A percentile compares a stretch with the other conserved stretches of the same genome.
phyloP scores from a whole-genome alignment of 2,329 filamentous ascomycete genomes.

The Diaporthe velutina region DNA sequence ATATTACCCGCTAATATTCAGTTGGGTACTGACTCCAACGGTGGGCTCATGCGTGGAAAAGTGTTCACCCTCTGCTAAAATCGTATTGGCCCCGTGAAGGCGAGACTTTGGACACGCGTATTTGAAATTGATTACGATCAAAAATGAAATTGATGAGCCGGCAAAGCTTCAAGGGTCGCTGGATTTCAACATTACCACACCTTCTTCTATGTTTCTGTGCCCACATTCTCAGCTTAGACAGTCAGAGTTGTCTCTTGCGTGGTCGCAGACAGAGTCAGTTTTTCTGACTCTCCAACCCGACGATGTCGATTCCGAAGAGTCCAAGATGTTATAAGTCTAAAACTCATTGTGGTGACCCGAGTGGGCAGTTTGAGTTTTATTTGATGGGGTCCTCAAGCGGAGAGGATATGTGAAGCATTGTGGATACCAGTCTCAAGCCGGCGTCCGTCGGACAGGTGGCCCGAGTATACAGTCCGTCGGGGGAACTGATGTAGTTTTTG shows the following conservation, averaged over 20 bases:
- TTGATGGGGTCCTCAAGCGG: neutral
- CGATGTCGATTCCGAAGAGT: neutral
- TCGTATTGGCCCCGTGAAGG: neutral
- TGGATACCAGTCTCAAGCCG: neutral
- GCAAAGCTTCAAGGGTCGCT: neutral
- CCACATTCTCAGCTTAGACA: neutral
- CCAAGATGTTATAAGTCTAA: neutral
- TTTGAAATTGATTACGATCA: neutral
- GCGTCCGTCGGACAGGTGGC: neutral
- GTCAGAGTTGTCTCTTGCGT: neutral
- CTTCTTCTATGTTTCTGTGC: neutral
- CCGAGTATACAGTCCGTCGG: neutral
- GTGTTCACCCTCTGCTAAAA: neutral
- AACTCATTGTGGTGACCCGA: neutral
- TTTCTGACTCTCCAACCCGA: neutral
- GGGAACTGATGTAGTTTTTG: too few relatives aligned
- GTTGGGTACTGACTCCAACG: neutral
- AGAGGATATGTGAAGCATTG: neutral
- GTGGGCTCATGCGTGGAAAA: neutral
- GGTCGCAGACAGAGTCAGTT: neutral
- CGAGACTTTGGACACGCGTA: neutral
- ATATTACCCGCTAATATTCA: neutral
- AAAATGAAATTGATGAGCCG: neutral
- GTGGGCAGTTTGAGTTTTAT: neutral
- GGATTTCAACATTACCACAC: neutral